Evolutionary conservation across 2,329 filamentous ascomycete species (phyloP).

Genomic region (Rasamsonia emersonii): DNA sequence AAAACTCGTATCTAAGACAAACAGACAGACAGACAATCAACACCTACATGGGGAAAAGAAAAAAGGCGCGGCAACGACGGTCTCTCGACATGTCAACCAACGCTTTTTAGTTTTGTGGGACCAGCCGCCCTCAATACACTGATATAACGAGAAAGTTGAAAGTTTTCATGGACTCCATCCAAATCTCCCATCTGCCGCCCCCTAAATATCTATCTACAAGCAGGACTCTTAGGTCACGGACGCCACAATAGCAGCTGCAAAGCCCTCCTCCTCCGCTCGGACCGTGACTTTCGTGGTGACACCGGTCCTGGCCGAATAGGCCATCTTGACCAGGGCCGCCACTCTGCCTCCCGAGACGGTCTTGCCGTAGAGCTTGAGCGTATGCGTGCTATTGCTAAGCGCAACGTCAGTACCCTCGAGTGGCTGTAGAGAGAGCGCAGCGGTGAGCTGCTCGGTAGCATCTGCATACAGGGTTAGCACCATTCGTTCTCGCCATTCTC

Average conservation of each 20-base stretch:
- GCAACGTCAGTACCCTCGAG: constrained; percentile 91
- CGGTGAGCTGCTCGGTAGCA: constrained; percentile 82
- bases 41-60: constrained; percentile 5
- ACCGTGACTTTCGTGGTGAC: constrained; percentile 94
- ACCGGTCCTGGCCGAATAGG: constrained; percentile 81
- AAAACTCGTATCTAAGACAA: constrained; percentile 6
- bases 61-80: constrained; percentile 6
- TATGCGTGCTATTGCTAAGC: constrained; percentile 80
- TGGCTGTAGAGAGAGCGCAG: constrained; percentile 80
- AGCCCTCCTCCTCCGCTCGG: constrained; percentile 83
- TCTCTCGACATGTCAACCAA: background rate
- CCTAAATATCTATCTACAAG: constrained; percentile 2
- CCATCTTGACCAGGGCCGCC: constrained; percentile 82
- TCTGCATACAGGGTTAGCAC: constrained; percentile 47
- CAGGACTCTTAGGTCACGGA: constrained; percentile 60
- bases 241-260: constrained; percentile 74
- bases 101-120: no score
- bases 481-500: constrained; percentile 6
- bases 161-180: background rate
- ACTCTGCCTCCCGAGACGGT: constrained; percentile 85
- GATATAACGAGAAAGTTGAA: background rate
- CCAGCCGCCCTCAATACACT: constrained; percentile 1
- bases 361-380: constrained; percentile 93
- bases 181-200: background rate
- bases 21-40: constrained; percentile 9